A percentile compares a stretch with the other conserved stretches of the same genome.
Evolutionary conservation across 1,284 basidiomycete genomes (phyloP).

Genomic region (Spongiforma sp.): DNA sequence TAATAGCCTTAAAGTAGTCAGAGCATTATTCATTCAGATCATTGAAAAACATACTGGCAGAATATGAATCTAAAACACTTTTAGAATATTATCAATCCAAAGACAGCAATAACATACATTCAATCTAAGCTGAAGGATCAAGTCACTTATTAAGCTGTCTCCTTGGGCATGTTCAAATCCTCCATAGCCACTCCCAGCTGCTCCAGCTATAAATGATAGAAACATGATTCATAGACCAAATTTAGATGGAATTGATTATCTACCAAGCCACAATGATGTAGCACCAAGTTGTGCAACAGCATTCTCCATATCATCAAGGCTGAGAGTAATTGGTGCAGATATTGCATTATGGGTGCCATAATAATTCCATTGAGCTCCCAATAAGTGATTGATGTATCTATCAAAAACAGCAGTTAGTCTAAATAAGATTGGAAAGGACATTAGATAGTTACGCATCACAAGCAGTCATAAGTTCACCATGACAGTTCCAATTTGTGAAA

Average conservation of each 20-base stretch:
- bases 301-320: not conserved
- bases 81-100: not conserved
- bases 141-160: not conserved
- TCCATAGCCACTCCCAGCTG: slow-evolving; percentile 4
- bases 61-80: slow-evolving; percentile 3
- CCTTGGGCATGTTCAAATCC: slow-evolving; percentile 6
- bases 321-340: not conserved
- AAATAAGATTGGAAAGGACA: not conserved
- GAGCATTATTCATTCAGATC: not conserved
- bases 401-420: not conserved
- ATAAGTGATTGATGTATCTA: not conserved
- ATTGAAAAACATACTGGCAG: slow-evolving; percentile 1
- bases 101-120: slow-evolving; percentile 12
- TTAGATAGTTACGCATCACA: not conserved
- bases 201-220: not conserved
- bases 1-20: not conserved
- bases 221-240: not conserved
- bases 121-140: slow-evolving; percentile 9
- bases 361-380: not conserved
- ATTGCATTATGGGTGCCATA: not conserved
- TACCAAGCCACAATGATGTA: slow-evolving; percentile 20
- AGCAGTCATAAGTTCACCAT: not conserved
- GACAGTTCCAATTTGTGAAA: not conserved
- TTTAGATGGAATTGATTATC: not conserved
- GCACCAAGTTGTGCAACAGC: slow-evolving; percentile 14